Percentiles rank a stretch among this genome's conserved stretches.
Conservation (phyloP, 805 yeast species). For the Jamesozyma jinghongensis region DNA sequence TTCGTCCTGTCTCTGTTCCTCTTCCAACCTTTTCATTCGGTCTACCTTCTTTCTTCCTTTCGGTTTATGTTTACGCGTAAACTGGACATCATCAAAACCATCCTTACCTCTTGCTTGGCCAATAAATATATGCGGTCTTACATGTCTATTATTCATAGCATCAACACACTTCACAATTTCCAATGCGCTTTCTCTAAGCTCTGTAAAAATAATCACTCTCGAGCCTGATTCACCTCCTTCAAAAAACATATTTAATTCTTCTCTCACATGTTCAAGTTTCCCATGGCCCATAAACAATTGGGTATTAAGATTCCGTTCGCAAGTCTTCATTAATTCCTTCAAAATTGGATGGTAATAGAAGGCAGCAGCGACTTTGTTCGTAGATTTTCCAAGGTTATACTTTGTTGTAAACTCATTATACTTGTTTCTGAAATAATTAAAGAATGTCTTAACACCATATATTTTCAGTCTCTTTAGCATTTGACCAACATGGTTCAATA, state of each 20-base stretch:
- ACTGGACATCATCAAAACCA: slow-evolving; percentile 51
- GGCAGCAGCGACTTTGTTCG: slow-evolving; percentile 50
- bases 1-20: slow-evolving; percentile 23
- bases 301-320: slow-evolving; percentile 37
- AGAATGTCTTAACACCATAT: slow-evolving; percentile 78
- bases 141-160: slow-evolving; percentile 25
- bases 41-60: slow-evolving; percentile 37
- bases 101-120: slow-evolving; percentile 82
- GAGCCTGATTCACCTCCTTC: slow-evolving; percentile 40
- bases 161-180: slow-evolving; percentile 70
- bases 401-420: slow-evolving; percentile 50
- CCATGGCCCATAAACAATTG: slow-evolving; percentile 50
- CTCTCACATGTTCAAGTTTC: slow-evolving; percentile 52
- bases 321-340: slow-evolving; percentile 34
- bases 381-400: slow-evolving; percentile 49
- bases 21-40: slow-evolving; percentile 27
- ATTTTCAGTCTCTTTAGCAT: slow-evolving; percentile 58
- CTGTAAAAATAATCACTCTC: slow-evolving; percentile 80
- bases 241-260: slow-evolving; percentile 52
- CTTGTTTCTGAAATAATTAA: slow-evolving; percentile 53
- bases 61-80: slow-evolving; percentile 35
- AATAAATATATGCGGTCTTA: slow-evolving; percentile 76
- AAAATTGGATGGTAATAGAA: slow-evolving; percentile 50
- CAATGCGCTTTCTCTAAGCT: slow-evolving; percentile 79
- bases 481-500: slow-evolving; percentile 65